Conservation (phyloP, 2,329 filamentous ascomycete genomes). For the Trichoderma sp. region DNA sequence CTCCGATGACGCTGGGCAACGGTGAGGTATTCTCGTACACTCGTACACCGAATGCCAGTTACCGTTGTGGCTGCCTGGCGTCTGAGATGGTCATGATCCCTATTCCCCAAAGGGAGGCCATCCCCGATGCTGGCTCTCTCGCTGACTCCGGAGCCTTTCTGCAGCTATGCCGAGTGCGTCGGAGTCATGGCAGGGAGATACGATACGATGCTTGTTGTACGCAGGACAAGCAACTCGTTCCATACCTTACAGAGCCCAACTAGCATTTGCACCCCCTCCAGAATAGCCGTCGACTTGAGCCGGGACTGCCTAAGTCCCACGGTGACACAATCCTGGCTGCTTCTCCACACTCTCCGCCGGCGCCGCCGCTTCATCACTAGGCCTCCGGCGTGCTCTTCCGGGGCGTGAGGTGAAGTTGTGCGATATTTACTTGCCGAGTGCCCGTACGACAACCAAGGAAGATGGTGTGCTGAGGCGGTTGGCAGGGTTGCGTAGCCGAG, state of each 20-base stretch:
- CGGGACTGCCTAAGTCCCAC: conserved; percentile 6
- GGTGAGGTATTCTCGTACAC: not conserved
- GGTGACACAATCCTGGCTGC: conserved; percentile 14
- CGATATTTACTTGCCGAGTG: not conserved
- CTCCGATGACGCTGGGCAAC: not conserved
- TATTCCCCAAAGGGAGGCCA: conserved; percentile 11
- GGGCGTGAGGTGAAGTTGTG: not conserved
- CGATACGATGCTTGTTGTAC: not conserved
- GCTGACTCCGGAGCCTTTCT: not conserved
- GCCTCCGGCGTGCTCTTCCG: conserved; percentile 8
- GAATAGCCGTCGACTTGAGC: conserved; percentile 20
- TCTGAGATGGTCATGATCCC: not conserved
- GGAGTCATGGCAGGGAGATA: not conserved
- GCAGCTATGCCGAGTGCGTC: conserved; percentile 7
- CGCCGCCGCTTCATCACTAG: conserved; percentile 4
- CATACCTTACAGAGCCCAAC: not conserved
- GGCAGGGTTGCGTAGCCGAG: not conserved
- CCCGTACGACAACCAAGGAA: not conserved
- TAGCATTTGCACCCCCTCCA: not conserved
- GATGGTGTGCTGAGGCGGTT: conserved; percentile 1
- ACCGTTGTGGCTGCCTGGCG: not conserved
- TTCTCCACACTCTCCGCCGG: conserved; percentile 19
- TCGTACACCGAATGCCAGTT: not conserved
- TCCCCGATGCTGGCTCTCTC: not conserved
- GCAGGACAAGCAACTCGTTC: not conserved